Conservation (phyloP, 305 asterid species). For the Fraxinus xanthoxyloides region DNA sequence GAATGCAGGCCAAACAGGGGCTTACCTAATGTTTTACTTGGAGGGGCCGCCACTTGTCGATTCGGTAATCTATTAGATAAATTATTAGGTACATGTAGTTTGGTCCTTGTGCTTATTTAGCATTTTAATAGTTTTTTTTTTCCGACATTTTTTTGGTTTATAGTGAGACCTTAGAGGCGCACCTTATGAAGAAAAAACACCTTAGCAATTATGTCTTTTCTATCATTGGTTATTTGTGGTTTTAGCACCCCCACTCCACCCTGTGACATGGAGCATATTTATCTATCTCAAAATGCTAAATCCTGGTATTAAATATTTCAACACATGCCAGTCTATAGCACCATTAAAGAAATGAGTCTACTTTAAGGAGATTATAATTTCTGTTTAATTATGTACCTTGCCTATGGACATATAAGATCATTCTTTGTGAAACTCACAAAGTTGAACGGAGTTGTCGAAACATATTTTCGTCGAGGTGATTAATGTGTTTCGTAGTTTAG, state of each 20-base stretch:
- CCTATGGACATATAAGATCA: not conserved
- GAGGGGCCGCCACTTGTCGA: no score
- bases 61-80: no score
- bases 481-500: not conserved
- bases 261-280: not conserved
- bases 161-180: not conserved
- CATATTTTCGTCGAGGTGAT: not conserved
- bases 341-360: not conserved
- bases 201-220: not conserved
- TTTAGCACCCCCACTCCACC: not conserved
- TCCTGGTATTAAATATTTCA: not conserved
- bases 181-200: not conserved
- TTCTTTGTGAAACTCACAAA: not conserved
- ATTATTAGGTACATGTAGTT: no score
- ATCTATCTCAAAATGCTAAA: not conserved
- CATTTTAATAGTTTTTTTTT: not conserved
- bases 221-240: not conserved
- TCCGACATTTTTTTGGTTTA: not conserved
- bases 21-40: no score
- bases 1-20: no score
- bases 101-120: not conserved
- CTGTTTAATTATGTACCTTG: not conserved
- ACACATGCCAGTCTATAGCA: not conserved
- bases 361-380: not conserved
- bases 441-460: not conserved